phyloP scores from a whole-genome alignment of 23 red algal species.

The Rhodosorus marinus region DNA sequence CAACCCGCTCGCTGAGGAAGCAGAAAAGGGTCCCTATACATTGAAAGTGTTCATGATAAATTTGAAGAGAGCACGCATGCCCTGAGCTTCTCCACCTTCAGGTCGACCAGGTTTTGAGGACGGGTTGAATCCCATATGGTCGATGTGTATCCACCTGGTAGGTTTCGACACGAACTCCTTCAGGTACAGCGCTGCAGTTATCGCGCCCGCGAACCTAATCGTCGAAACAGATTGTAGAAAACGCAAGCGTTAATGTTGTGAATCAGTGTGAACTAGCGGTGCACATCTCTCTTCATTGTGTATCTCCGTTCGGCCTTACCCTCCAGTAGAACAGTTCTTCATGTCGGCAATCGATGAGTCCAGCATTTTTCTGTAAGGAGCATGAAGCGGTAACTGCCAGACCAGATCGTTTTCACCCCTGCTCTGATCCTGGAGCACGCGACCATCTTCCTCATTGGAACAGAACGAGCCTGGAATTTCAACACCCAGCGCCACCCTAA shows the following conservation, averaged over 20 bases:
- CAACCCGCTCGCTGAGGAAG: too few species aligned
- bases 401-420: conserved; percentile 34
- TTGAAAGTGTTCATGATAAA: too few species aligned
- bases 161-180: conserved; percentile 55
- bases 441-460: conserved; percentile 24
- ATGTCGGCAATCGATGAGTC: conserved; percentile 28
- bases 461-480: conserved; percentile 66
- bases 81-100: conserved; percentile 81
- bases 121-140: conserved; percentile 73
- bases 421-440: conserved; percentile 7
- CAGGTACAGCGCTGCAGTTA: conserved; percentile 92
- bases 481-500: conserved; percentile 76
- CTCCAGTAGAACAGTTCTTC: too few species aligned
- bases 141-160: conserved; percentile 71
- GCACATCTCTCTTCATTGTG: too few species aligned
- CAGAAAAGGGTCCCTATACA: too few species aligned
- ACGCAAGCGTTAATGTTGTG: too few species aligned
- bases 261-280: too few species aligned
- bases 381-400: conserved; percentile 74
- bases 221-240: conserved; percentile 17
- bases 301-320: too few species aligned
- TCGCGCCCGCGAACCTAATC: conserved; percentile 44
- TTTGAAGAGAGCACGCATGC: conserved; percentile 32
- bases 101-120: conserved; percentile 54
- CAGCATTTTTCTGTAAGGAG: conserved; percentile 63